A percentile compares a stretch with the other conserved stretches of the same genome.
Evolutionary conservation across 1,284 basidiomycete species (phyloP).

Genomic region (Papiliotrema nemorosa): DNA sequence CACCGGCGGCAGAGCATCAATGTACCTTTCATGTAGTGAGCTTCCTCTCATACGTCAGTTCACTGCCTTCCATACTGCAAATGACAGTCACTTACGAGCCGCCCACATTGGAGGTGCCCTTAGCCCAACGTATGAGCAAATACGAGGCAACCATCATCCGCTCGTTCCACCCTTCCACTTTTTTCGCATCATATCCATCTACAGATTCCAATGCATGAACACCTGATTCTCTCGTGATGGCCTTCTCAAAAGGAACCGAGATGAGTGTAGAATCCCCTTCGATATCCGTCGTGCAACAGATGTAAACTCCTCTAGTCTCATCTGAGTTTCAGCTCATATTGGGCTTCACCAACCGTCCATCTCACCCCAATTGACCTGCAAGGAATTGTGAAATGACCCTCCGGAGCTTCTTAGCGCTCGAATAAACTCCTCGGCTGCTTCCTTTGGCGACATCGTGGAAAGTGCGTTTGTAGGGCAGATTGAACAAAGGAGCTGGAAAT

Average conservation of each 20-base stretch:
- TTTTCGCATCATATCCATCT: conserved; percentile 14
- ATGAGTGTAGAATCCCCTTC: conserved; percentile 59
- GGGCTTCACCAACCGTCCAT: background rate
- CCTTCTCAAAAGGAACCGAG: conserved; percentile 69
- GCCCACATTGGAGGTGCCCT: background rate
- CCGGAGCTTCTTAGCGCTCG: background rate
- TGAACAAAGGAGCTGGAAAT: background rate
- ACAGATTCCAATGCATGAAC: conserved; percentile 52
- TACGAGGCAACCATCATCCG: conserved; percentile 70
- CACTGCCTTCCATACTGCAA: too few species aligned
- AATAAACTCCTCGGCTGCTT: background rate
- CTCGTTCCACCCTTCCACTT: conserved; percentile 57
- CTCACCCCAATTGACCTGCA: conserved; percentile 2
- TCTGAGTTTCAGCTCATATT: conserved; percentile 18
- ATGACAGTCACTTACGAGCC: too few species aligned
- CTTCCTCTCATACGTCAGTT: conserved; percentile 3
- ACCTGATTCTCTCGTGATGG: conserved; percentile 62
- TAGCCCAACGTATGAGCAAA: conserved; percentile 59
- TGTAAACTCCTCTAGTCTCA: conserved; percentile 56
- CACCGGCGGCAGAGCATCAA: conserved; percentile 61
- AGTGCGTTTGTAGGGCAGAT: background rate
- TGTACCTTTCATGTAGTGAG: conserved; percentile 58
- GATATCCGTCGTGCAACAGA: conserved; percentile 57
- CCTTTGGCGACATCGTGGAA: background rate
- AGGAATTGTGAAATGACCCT: conserved; percentile 3